phyloP scores from a whole-genome alignment of 306 rosid genomes.

The Sechiopsis laciniata region DNA sequence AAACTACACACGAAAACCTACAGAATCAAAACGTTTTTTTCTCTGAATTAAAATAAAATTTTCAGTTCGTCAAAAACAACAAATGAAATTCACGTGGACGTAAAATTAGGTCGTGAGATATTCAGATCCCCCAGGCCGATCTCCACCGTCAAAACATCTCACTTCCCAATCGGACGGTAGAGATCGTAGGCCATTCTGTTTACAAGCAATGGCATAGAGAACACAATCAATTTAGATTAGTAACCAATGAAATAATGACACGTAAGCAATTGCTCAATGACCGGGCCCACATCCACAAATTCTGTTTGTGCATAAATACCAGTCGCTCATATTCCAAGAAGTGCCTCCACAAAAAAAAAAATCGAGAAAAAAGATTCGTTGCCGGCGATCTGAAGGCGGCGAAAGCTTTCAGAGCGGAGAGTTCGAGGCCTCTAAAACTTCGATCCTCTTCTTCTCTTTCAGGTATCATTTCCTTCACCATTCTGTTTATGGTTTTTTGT shows the following conservation, averaged over 20 bases:
- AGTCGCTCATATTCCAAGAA: neutral
- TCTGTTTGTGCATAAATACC: neutral
- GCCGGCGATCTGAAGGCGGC: conserved; percentile 19
- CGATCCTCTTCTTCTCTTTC: conserved; percentile 18
- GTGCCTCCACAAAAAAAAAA: neutral
- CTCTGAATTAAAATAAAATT: no score
- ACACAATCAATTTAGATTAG: no score
- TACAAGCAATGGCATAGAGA: no score
- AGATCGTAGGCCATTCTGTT: no score
- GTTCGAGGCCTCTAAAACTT: conserved; percentile 2
- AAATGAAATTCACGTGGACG: neutral
- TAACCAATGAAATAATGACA: neutral
- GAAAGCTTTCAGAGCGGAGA: neutral
- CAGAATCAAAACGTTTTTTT: no score
- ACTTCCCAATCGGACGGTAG: neutral
- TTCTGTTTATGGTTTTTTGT: neutral
- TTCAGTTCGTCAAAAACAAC: no score
- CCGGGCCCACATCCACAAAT: neutral
- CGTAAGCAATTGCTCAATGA: neutral
- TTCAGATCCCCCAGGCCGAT: neutral
- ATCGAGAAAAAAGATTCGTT: neutral
- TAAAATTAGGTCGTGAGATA: neutral
- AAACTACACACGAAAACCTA: no score
- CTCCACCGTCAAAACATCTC: neutral
- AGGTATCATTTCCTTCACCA: neutral